These are phyloP conservation scores for Ormosia semicastrata DNA, from an alignment of 306 rosid species.

Conservation along the genomic window DNA sequence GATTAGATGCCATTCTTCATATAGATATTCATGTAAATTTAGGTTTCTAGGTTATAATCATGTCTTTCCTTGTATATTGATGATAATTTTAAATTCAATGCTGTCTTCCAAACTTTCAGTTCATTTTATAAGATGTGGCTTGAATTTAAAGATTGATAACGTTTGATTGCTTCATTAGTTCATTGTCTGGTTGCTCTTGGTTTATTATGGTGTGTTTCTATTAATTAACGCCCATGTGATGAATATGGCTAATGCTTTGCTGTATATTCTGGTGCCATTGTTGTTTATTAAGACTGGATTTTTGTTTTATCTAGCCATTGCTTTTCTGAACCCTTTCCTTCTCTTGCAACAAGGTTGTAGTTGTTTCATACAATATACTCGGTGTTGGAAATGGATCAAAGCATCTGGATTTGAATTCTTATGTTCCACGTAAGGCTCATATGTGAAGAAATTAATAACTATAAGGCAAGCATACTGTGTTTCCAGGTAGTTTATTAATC, in stretches of 20 bases:
- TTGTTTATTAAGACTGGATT: neutral
- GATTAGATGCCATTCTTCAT: neutral
- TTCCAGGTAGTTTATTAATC: conserved; percentile 61
- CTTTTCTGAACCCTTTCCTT: conserved; percentile 6
- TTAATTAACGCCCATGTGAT: neutral
- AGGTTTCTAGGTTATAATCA: neutral
- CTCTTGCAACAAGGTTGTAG: conserved; percentile 45
- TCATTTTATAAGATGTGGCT: neutral
- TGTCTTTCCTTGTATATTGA: neutral
- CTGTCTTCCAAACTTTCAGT: neutral
- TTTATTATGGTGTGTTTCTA: neutral
- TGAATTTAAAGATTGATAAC: neutral
- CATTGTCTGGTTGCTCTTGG: neutral
- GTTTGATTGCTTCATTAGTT: neutral
- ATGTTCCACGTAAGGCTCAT: conserved; percentile 58
- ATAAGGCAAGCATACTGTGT: conserved; percentile 74
- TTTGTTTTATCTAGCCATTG: neutral
- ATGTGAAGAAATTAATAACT: conserved; percentile 52
- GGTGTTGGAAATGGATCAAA: conserved; percentile 59
- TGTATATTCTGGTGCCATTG: neutral
- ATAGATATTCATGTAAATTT: neutral
- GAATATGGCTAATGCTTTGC: neutral
- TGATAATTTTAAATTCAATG: neutral
- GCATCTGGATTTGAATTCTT: conserved; percentile 53
- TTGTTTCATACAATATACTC: conserved; percentile 64